Evolutionary conservation across 805 yeast genomes (phyloP), one percentile per base, ranked within the genome.

Genomic region (Ascoidea rubescens): DNA sequence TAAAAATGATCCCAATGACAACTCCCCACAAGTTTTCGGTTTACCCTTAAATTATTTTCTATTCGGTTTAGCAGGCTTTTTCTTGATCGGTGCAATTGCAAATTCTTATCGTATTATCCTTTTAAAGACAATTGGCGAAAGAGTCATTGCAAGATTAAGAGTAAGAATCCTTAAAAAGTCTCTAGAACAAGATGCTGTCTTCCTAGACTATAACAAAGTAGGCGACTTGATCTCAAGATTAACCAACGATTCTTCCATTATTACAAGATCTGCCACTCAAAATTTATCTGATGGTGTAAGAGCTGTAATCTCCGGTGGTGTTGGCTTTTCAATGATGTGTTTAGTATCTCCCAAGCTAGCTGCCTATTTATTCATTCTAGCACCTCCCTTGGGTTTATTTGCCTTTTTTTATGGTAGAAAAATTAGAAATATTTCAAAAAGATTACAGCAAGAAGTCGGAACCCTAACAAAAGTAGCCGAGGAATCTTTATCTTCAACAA

Each of bases 281-380:
- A 90, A 91, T 64, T 74, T 91, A 30, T 83, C 93, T 53, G 97
- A 91, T 64, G 98, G 98, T n/a, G 74, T 89, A 44, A 71, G 97
- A 53, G 82, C 97, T 0, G 64, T 81, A 1, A 79, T 91, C 21
- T 80, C 88, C 59, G 96, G 96, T 1, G 71, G 77, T 48, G 95
- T 87, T 46, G 98, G 97, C 5, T 69, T 90, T 48, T 77, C 87
- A 3, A 88, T 90, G 96, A 91, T 91, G 98, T 71, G 87, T 56
- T 79, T 79, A 58, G 93, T 90, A 7, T 83, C 93, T 45, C 77
- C 87, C 71, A 81, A 89, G 60, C 71, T 91, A 54, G 87, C 96
- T 0, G 79, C 84, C 5, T 82, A 86, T 53, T 87, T 91, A 85
- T 71, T 85, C 56, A 59, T 87, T 42, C 69, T 90, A 52, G 82